A percentile compares a stretch with the other conserved stretches of the same genome.
Conservation (phyloP, 2,329 filamentous ascomycete genomes). For the Colletotrichum caudatum region DNA sequence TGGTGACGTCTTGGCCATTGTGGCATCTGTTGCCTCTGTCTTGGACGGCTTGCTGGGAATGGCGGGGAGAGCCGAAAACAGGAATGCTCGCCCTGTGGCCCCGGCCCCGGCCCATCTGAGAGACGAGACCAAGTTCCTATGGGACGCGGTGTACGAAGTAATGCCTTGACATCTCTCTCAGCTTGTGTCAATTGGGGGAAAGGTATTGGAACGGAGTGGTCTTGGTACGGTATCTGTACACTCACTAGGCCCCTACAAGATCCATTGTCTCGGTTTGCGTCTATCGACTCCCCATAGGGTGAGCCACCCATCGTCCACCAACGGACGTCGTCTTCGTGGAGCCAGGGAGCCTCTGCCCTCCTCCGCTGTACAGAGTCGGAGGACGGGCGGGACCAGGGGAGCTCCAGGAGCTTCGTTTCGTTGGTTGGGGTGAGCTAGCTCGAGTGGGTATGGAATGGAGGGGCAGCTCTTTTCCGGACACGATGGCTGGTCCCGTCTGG, state of each 20-base stretch:
- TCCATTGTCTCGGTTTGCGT: constrained; percentile 33
- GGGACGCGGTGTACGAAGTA: too few species aligned
- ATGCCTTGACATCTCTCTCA: neutral
- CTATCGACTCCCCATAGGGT: neutral
- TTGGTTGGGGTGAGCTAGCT: constrained; percentile 23
- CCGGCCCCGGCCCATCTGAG: neutral
- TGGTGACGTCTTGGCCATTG: constrained; percentile 27
- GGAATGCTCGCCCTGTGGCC: neutral
- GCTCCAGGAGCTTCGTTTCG: constrained; percentile 24
- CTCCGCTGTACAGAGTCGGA: neutral
- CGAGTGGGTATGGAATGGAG: constrained; percentile 30
- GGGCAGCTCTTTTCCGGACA: constrained; percentile 13
- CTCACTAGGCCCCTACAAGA: neutral
- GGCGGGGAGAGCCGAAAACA: neutral
- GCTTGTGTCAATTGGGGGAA: neutral
- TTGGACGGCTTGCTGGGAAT: neutral
- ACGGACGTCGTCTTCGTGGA: constrained; percentile 8
- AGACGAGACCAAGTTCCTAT: too few species aligned
- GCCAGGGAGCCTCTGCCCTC: constrained; percentile 19
- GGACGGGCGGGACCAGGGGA: neutral
- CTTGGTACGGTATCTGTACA: neutral
- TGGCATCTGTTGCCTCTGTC: constrained; percentile 13
- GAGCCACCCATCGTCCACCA: neutral
- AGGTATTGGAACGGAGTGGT: neutral
- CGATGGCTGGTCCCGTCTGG: neutral